Evolutionary conservation across 148 eudicot genomes (phyloP).

Genomic region (Nepenthes mirabilis): DNA sequence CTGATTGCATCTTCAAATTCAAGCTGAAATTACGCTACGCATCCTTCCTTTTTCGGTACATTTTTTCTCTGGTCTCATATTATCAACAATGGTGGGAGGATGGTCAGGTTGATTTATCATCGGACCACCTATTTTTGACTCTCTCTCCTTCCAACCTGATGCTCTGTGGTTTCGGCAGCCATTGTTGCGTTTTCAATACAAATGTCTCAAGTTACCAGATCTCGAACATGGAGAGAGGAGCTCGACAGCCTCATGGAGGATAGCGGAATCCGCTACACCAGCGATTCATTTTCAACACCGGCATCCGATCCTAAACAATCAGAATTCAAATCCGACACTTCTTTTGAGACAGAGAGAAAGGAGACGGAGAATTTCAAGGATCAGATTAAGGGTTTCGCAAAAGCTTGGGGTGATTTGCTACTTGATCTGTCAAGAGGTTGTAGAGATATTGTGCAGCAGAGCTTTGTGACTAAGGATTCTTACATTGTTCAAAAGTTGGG

Average conservation of each 20-base stretch:
- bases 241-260: slow-evolving; percentile 56
- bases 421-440: slow-evolving; percentile 65
- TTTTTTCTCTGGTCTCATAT: too few relatives aligned
- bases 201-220: slow-evolving; percentile 38
- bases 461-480: slow-evolving; percentile 56
- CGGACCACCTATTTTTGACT: too few relatives aligned
- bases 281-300: slow-evolving; percentile 17
- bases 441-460: slow-evolving; percentile 64
- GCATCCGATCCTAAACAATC: slow-evolving; percentile 14
- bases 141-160: too few relatives aligned
- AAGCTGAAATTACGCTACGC: too few relatives aligned
- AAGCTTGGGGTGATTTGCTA: slow-evolving; percentile 84
- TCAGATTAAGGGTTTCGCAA: slow-evolving; percentile 68
- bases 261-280: slow-evolving; percentile 38
- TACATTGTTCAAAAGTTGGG: slow-evolving; percentile 50
- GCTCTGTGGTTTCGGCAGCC: too few relatives aligned
- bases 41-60: too few relatives aligned
- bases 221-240: slow-evolving; percentile 76
- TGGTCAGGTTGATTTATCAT: too few relatives aligned
- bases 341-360: slow-evolving; percentile 14
- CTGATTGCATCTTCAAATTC: too few relatives aligned
- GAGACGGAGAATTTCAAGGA: slow-evolving; percentile 63
- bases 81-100: too few relatives aligned
- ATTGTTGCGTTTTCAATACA: not conserved
- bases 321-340: slow-evolving; percentile 9